phyloP scores from a whole-genome alignment of 2,329 filamentous ascomycete species.

The Penicillium sp. region DNA sequence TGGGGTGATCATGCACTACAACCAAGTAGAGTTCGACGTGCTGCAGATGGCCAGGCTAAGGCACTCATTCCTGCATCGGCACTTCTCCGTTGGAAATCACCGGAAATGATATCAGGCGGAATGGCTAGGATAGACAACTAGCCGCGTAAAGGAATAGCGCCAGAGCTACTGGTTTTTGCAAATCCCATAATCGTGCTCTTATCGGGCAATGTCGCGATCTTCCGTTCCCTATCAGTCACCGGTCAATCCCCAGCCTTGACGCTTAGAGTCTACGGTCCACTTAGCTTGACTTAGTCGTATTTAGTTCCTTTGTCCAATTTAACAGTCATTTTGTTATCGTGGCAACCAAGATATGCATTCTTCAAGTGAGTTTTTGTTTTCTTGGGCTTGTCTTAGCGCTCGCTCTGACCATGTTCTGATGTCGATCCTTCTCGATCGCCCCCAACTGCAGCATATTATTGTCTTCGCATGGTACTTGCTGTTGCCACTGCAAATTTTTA shows the following conservation, averaged over 20 bases:
- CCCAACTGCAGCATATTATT: neutral
- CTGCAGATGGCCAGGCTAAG: conserved; percentile 11
- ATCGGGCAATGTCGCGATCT: conserved; percentile 15
- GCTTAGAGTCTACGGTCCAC: neutral
- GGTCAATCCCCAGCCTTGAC: neutral
- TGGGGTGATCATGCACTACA: conserved; percentile 18
- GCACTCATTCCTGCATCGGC: conserved; percentile 11
- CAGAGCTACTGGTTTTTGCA: neutral
- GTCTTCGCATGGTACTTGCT: neutral
- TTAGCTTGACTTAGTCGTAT: neutral
- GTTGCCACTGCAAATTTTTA: neutral
- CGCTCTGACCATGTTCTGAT: neutral
- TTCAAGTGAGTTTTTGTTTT: neutral
- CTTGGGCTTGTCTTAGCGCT: neutral
- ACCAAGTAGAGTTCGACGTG: conserved; percentile 16
- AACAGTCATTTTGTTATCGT: neutral
- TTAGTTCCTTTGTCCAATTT: neutral
- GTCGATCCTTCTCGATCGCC: conserved; percentile 4
- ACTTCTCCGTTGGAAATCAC: conserved; percentile 16
- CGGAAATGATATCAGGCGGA: conserved; percentile 6
- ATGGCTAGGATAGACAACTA: neutral
- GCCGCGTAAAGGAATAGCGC: neutral
- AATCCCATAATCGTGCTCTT: conserved; percentile 8
- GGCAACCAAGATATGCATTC: conserved; percentile 4
- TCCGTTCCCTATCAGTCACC: conserved; percentile 6